phyloP scores from a whole-genome alignment of 169 alveolate genomes.

The Plasmodium gonderi region DNA sequence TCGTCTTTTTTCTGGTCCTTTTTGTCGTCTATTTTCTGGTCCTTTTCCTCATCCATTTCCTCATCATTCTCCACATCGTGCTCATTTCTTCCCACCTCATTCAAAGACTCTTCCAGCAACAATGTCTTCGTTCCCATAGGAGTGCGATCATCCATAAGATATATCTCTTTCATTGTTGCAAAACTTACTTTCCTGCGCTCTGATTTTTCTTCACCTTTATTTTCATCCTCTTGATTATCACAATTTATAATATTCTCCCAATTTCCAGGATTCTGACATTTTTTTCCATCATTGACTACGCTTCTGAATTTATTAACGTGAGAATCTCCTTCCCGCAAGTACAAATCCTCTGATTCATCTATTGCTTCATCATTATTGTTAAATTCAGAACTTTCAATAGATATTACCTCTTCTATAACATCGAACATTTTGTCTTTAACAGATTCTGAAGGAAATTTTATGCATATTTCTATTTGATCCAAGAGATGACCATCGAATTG shows the following conservation, averaged over 20 bases:
- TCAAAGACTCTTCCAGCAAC: slow-evolving; percentile 33
- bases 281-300: background rate
- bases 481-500: slow-evolving; percentile 27
- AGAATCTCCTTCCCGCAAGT: background rate
- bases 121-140: slow-evolving; percentile 49
- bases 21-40: too few species aligned
- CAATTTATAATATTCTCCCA: background rate
- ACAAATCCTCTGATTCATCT: background rate
- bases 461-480: slow-evolving; percentile 24
- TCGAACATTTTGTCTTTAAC: slow-evolving; percentile 6
- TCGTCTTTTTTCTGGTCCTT: too few species aligned
- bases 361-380: background rate
- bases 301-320: background rate
- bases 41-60: too few species aligned
- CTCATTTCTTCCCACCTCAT: background rate
- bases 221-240: background rate
- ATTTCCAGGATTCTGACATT: background rate
- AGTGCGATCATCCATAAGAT: slow-evolving; percentile 18
- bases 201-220: slow-evolving; percentile 30
- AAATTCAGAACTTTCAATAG: background rate
- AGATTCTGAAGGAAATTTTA: slow-evolving; percentile 26
- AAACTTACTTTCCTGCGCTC: slow-evolving; percentile 65
- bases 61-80: background rate
- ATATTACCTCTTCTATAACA: background rate
- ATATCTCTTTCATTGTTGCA: slow-evolving; percentile 66